Conservation (phyloP, 148 eudicot species). For the Amaranthus cruentus region DNA sequence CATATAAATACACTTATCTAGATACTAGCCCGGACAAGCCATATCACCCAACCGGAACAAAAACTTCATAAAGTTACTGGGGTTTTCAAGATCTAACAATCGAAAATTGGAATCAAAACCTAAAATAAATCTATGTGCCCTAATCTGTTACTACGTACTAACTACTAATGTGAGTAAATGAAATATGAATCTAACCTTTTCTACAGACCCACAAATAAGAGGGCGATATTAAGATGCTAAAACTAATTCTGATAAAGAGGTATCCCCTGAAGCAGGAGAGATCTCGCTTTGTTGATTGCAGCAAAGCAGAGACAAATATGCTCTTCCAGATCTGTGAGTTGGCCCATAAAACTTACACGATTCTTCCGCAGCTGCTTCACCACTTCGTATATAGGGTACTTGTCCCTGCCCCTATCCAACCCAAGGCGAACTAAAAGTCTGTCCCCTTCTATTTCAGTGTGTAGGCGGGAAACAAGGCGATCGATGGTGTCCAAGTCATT, state of each 20-base stretch:
- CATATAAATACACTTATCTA: no score
- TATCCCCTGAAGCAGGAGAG: conserved; percentile 54
- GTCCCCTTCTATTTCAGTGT: conserved; percentile 55
- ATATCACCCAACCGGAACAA: no score
- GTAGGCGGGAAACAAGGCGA: conserved; percentile 51
- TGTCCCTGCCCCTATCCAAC: conserved; percentile 62
- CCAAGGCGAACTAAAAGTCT: conserved; percentile 57
- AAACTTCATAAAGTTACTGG: no score
- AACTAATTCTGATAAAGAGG: conserved; percentile 26
- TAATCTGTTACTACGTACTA: no score
- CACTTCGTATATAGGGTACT: conserved; percentile 57
- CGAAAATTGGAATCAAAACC: no score
- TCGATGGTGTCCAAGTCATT: conserved; percentile 66
- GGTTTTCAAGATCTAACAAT: no score
- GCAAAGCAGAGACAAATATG: conserved; percentile 69
- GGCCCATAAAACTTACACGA: conserved; percentile 38
- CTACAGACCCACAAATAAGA: no score
- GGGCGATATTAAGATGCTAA: no score
- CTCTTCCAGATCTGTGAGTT: conserved; percentile 68
- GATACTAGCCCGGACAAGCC: no score
- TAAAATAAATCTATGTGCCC: no score
- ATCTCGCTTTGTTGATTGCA: conserved; percentile 72
- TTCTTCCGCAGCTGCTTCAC: conserved; percentile 59
- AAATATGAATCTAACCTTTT: no score
- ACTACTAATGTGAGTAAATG: no score